These are phyloP conservation scores for Erodium moschatum DNA, from an alignment of 441 rosid species.

Conservation along the genomic window DNA sequence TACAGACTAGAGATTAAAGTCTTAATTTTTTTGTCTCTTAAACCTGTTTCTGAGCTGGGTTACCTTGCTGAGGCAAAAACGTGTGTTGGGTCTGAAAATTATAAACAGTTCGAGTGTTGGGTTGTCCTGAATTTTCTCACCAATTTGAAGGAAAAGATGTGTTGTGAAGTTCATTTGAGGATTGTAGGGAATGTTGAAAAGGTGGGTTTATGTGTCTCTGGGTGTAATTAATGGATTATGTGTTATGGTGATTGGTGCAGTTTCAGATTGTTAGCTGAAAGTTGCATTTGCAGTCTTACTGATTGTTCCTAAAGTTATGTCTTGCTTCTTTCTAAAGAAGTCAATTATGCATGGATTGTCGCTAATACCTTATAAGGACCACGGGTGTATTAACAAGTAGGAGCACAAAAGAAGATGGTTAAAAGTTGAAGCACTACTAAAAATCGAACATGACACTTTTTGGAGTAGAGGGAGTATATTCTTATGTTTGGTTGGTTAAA, in stretches of 20 bases:
- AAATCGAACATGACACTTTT: no score
- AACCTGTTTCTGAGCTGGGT: not conserved
- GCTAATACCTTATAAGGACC: not conserved
- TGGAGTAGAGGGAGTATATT: not conserved
- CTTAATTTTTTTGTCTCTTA: not conserved
- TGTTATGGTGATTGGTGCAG: not conserved
- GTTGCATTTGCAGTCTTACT: conserved; percentile 2
- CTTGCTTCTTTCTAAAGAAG: not conserved
- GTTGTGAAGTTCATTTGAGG: not conserved
- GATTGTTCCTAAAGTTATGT: not conserved
- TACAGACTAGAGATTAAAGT: not conserved
- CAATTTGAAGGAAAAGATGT: not conserved
- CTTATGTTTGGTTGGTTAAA: not conserved
- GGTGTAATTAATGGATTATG: not conserved
- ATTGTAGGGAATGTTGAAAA: not conserved
- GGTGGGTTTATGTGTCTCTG: no score
- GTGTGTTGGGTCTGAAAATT: not conserved
- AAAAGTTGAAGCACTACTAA: not conserved
- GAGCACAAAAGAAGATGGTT: not conserved
- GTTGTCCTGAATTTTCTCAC: not conserved
- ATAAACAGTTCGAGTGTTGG: not conserved
- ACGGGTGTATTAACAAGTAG: no score
- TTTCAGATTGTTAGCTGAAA: not conserved
- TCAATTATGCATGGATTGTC: not conserved
- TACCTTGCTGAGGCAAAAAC: not conserved